Conservation (phyloP, 83 land plant genomes). For the Picea abies region DNA sequence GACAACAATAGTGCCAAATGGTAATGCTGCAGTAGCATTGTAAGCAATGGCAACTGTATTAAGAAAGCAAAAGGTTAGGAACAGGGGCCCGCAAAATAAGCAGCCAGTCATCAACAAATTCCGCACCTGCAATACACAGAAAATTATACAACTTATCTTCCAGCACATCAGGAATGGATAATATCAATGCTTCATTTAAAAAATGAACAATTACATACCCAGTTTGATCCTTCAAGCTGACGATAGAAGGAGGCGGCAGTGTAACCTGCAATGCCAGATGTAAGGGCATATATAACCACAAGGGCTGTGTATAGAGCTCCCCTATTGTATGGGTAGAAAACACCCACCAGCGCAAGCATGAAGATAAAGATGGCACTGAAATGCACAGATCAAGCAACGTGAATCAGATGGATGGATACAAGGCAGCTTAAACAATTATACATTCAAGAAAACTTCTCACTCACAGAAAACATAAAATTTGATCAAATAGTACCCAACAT, state of each 20-base stretch:
- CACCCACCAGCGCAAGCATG: slow-evolving; percentile 68
- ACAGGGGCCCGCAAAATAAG: slow-evolving; percentile 52
- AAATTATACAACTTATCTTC: not conserved
- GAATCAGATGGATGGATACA: not conserved
- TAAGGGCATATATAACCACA: slow-evolving; percentile 72
- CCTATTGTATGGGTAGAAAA: slow-evolving; percentile 72
- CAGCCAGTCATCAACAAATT: slow-evolving; percentile 44
- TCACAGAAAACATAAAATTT: not conserved
- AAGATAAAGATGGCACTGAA: slow-evolving; percentile 62
- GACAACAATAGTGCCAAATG: slow-evolving; percentile 49
- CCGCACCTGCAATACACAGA: slow-evolving; percentile 37
- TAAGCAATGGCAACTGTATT: slow-evolving; percentile 51
- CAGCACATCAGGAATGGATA: not conserved
- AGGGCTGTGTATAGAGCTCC: slow-evolving; percentile 70
- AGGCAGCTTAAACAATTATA: not conserved
- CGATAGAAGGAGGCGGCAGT: slow-evolving; percentile 53
- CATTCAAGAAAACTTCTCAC: not conserved
- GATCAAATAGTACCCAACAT: slow-evolving; percentile 1
- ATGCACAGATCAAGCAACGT: not conserved
- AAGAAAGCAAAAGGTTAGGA: slow-evolving; percentile 47
- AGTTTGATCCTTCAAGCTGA: slow-evolving; percentile 54
- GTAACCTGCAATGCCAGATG: slow-evolving; percentile 76
- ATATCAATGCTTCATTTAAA: not conserved
- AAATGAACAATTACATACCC: slow-evolving; percentile 30
- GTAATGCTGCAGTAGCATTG: slow-evolving; percentile 51